These are phyloP conservation scores for Emericellopsis atlantica DNA, from an alignment of 2,329 filamentous ascomycete genomes.

Conservation along the genomic window DNA sequence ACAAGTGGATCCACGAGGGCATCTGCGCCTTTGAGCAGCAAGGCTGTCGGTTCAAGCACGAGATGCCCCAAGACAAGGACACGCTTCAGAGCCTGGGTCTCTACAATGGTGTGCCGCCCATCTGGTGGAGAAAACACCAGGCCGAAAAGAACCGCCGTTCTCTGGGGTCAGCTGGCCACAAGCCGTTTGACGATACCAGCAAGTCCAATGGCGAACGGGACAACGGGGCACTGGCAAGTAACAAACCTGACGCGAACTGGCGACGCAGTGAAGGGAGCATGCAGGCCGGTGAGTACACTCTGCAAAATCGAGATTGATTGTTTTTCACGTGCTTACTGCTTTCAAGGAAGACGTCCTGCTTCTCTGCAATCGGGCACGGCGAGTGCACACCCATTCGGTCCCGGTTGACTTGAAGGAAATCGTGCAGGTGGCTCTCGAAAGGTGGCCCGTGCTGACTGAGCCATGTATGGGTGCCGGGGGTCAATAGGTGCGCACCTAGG, in stretches of 20 bases:
- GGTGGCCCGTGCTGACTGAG: background rate
- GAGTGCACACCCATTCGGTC: background rate
- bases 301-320: too few relatives aligned
- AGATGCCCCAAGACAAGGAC: conserved; percentile 62
- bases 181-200: conserved; percentile 10
- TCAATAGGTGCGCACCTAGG: too few relatives aligned
- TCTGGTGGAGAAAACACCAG: conserved; percentile 45
- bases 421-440: background rate
- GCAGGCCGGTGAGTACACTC: too few relatives aligned
- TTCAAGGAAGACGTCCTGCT: too few relatives aligned
- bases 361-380: too few relatives aligned
- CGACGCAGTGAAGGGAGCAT: too few relatives aligned
- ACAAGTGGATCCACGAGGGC: conserved; percentile 80
- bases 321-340: too few relatives aligned
- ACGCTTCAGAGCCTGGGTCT: conserved; percentile 62
- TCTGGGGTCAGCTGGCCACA: conserved; percentile 3
- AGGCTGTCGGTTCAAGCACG: conserved; percentile 81
- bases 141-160: conserved; percentile 22
- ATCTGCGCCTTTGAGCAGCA: conserved; percentile 77
- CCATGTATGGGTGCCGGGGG: background rate
- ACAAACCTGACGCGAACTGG: too few relatives aligned
- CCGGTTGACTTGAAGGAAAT: background rate
- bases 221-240: background rate
- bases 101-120: conserved; percentile 43
- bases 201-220: background rate